A percentile compares a stretch with the other conserved stretches of the same genome.
These are phyloP conservation scores for Funneliformis mosseae DNA, from an alignment of 192 early-diverging fungal genomes.

Conservation along the genomic window DNA sequence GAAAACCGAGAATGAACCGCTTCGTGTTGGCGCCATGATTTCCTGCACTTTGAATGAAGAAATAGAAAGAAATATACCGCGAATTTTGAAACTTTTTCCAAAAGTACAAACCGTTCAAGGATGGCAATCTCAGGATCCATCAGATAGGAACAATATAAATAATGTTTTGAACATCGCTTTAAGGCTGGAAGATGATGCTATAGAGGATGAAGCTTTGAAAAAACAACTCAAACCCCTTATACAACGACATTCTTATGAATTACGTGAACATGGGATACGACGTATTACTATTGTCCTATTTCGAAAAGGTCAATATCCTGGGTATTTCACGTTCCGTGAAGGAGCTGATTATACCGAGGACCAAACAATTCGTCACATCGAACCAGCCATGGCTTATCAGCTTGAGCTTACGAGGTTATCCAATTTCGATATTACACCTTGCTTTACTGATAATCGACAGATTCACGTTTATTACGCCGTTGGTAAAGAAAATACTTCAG, in stretches of 20 bases:
- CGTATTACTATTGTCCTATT: conserved; percentile 90
- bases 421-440: conserved; percentile 97
- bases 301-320: conserved; percentile 80
- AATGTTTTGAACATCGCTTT: conserved; percentile 89
- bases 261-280: conserved; percentile 78
- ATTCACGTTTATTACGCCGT: conserved; percentile 96
- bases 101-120: conserved; percentile 39
- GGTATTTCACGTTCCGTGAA: conserved; percentile 97
- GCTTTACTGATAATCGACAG: conserved; percentile 91
- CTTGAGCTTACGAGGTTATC: conserved; percentile 89
- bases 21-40: conserved; percentile 87
- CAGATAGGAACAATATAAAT: conserved; percentile 51
- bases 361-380: conserved; percentile 94
- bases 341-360: conserved; percentile 84
- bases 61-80: conserved; percentile 63
- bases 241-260: conserved; percentile 53
- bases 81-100: conserved; percentile 65
- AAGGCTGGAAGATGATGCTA: conserved; percentile 60
- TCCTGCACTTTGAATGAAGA: conserved; percentile 71
- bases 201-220: conserved; percentile 73
- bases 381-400: conserved; percentile 98
- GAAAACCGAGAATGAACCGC: conserved; percentile 68
- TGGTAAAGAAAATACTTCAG: conserved; percentile 91
- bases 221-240: conserved; percentile 67
- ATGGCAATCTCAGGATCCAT: neutral